Evolutionary conservation across 2,329 filamentous ascomycete genomes (phyloP).

Genomic region (Ambrosiella beaveri): DNA sequence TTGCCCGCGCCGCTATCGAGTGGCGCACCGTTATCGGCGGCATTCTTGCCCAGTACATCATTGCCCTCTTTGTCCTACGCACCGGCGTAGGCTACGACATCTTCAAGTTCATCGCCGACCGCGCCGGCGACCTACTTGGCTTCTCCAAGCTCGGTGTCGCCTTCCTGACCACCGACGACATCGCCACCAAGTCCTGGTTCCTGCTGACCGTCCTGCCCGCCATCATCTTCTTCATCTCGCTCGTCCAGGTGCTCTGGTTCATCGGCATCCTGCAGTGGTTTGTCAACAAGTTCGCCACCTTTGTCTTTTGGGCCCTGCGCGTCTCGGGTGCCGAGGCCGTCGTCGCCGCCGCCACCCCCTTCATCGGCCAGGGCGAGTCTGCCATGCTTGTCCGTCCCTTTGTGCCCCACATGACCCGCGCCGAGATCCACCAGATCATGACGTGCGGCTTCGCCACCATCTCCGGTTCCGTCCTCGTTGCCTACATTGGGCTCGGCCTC

Average conservation of each 20-base stretch:
- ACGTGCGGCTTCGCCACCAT: conserved; percentile 86
- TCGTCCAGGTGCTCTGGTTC: conserved; percentile 79
- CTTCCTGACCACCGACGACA: conserved; percentile 41
- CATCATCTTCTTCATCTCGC: conserved; percentile 88
- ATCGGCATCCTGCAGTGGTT: conserved; percentile 75
- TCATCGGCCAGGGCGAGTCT: conserved; percentile 87
- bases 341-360: conserved; percentile 79
- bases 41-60: conserved; percentile 74
- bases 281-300: conserved; percentile 67
- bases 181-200: conserved; percentile 44
- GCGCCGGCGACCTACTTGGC: conserved; percentile 56
- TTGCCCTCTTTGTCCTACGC: conserved; percentile 75
- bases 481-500: conserved; percentile 69
- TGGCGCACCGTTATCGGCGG: conserved; percentile 77
- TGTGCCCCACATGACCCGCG: conserved; percentile 66
- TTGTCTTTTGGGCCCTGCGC: conserved; percentile 80
- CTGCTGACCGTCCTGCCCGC: conserved; percentile 65
- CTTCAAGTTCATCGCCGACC: conserved; percentile 69
- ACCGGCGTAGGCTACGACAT: conserved; percentile 73
- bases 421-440: conserved; percentile 86
- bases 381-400: conserved; percentile 85
- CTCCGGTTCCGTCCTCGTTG: conserved; percentile 69
- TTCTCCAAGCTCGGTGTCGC: conserved; percentile 56
- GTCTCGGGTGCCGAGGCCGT: conserved; percentile 89
- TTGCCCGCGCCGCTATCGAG: conserved; percentile 42